Evolutionary conservation across 495 filamentous ascomycete genomes (phyloP).

Genomic region (Xylaria longipes): DNA sequence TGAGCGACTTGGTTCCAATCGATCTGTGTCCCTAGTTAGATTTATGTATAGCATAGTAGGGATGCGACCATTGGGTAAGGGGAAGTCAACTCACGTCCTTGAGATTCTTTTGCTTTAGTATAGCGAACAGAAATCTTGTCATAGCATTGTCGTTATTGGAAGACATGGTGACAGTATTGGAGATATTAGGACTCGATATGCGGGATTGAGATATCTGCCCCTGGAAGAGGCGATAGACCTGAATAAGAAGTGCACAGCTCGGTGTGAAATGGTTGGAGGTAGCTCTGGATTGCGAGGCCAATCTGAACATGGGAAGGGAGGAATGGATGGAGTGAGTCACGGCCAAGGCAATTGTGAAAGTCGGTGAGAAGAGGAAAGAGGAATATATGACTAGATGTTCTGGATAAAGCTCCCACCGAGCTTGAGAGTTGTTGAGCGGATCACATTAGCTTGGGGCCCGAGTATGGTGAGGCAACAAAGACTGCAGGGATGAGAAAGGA

Average conservation of each 20-base stretch:
- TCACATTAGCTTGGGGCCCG: constrained; percentile 37
- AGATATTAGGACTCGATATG: constrained; percentile 22
- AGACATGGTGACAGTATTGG: constrained; percentile 44
- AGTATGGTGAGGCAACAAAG: constrained; percentile 38
- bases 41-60: not conserved
- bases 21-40: constrained; percentile 55
- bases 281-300: constrained; percentile 28
- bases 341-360: constrained; percentile 41
- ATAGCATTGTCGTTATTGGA: constrained; percentile 58
- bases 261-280: constrained; percentile 29
- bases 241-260: constrained; percentile 40
- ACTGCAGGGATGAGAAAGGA: constrained; percentile 34
- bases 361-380: constrained; percentile 44
- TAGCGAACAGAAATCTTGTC: constrained; percentile 73
- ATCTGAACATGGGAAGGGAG: constrained; percentile 36
- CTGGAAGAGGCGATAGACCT: constrained; percentile 27
- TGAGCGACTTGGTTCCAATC: constrained; percentile 75
- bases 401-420: constrained; percentile 36
- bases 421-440: constrained; percentile 34
- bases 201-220: constrained; percentile 11
- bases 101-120: constrained; percentile 75
- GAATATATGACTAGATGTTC: constrained; percentile 41
- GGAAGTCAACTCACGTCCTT: constrained; percentile 63
- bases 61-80: not conserved
- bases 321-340: constrained; percentile 46